Percentiles rank a stretch among this genome's conserved stretches.
phyloP scores from a whole-genome alignment of 2,329 filamentous ascomycete species.

The Trichoderma atrobrunneum region DNA sequence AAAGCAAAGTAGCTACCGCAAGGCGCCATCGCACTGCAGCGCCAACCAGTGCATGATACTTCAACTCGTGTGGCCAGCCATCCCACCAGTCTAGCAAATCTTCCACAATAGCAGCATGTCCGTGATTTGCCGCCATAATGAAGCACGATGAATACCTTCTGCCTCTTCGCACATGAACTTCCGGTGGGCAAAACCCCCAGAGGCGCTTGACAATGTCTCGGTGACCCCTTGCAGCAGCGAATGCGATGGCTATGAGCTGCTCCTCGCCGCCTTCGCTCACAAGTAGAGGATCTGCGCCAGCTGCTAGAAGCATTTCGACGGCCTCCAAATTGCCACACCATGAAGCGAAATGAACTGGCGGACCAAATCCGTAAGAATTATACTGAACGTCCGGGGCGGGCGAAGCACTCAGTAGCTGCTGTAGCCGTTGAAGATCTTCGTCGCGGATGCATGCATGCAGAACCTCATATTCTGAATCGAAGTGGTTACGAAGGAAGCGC shows the following conservation, averaged over 20 bases:
- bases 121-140: slow-evolving; percentile 16
- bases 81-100: slow-evolving; percentile 23
- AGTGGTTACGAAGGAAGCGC: background rate
- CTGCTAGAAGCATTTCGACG: slow-evolving; percentile 20
- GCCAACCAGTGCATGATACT: slow-evolving; percentile 14
- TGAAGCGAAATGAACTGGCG: slow-evolving; percentile 22
- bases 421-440: background rate
- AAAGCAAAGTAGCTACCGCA: slow-evolving; percentile 15
- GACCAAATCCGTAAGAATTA: slow-evolving; percentile 1
- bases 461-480: background rate
- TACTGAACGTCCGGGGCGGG: slow-evolving; percentile 9
- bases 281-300: slow-evolving; percentile 16
- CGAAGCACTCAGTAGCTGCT: background rate
- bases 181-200: background rate
- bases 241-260: background rate
- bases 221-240: background rate
- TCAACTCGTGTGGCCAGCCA: slow-evolving; percentile 20
- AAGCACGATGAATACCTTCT: slow-evolving; percentile 7
- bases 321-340: slow-evolving; percentile 16
- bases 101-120: slow-evolving; percentile 21
- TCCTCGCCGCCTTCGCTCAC: background rate
- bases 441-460: slow-evolving; percentile 21
- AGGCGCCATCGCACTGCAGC: slow-evolving; percentile 22
- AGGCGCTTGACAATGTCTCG: slow-evolving; percentile 14
- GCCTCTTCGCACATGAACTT: background rate